A percentile compares a stretch with the other conserved stretches of the same genome.
These are phyloP conservation scores for Myxozyma kluyveri DNA, from an alignment of 805 yeast genomes.

Conservation along the genomic window DNA sequence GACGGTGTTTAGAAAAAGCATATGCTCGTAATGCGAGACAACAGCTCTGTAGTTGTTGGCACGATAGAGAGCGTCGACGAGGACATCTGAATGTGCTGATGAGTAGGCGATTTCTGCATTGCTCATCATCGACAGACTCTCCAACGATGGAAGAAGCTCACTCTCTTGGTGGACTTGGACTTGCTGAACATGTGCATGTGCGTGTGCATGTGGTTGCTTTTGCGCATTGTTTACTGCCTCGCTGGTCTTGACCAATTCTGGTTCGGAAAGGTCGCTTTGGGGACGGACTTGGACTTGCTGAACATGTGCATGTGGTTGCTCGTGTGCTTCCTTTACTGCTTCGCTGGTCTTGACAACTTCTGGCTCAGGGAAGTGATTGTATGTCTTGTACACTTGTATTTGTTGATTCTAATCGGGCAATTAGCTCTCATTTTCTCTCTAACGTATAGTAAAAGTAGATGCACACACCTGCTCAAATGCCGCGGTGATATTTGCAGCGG, in stretches of 20 bases:
- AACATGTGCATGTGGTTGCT: neutral
- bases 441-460: slow-evolving; percentile 10
- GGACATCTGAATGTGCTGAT: neutral
- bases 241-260: slow-evolving; percentile 6
- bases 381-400: slow-evolving; percentile 10
- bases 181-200: neutral
- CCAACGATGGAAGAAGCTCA: too few species aligned
- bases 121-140: too few species aligned
- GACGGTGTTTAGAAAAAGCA: slow-evolving; percentile 1
- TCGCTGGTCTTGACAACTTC: neutral
- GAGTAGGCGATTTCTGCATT: neutral
- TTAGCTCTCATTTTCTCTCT: slow-evolving; percentile 17
- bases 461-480: slow-evolving; percentile 15
- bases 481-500: slow-evolving; percentile 23
- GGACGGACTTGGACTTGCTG: slow-evolving; percentile 19
- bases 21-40: slow-evolving; percentile 9
- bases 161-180: too few species aligned
- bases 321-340: neutral
- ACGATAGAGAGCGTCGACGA: slow-evolving; percentile 4
- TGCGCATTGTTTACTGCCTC: neutral
- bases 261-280: slow-evolving; percentile 9
- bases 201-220: neutral
- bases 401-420: slow-evolving; percentile 9
- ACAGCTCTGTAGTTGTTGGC: slow-evolving; percentile 12
- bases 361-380: slow-evolving; percentile 27